phyloP scores from a whole-genome alignment of 805 yeast genomes.

The Yamadazyma kitorensis region DNA sequence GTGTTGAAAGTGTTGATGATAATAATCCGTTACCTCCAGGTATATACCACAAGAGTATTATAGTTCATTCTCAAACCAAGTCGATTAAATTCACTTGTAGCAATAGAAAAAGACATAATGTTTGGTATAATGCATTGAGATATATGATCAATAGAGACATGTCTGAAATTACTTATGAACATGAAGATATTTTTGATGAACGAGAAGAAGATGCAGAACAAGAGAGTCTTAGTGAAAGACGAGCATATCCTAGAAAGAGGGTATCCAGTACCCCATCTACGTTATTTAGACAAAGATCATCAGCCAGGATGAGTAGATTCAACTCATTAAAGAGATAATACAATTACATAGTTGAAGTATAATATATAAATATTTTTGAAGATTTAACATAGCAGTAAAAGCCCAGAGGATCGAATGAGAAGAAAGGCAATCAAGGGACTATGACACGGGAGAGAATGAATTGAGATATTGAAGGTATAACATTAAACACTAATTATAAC shows the following conservation, averaged over 20 bases:
- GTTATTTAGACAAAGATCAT: constrained; percentile 13
- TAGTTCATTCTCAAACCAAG: constrained; percentile 61
- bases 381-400: no score
- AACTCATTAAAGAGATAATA: constrained; percentile 16
- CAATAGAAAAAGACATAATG: constrained; percentile 80
- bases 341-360: no score
- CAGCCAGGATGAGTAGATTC: constrained; percentile 16
- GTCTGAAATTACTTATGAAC: constrained; percentile 51
- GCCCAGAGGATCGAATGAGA: no score
- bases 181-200: constrained; percentile 16
- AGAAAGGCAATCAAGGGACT: no score
- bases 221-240: constrained; percentile 19
- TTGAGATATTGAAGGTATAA: no score
- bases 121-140: constrained; percentile 84
- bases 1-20: constrained; percentile 79
- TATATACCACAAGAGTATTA: constrained; percentile 76
- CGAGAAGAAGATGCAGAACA: constrained; percentile 14
- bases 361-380: no score
- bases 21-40: constrained; percentile 89
- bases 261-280: constrained; percentile 16
- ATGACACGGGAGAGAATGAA: no score
- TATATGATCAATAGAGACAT: constrained; percentile 67
- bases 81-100: constrained; percentile 81
- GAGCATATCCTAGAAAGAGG: constrained; percentile 20
- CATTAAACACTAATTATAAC: no score